Evolutionary conservation across 306 rosid genomes (phyloP), one percentile per base, ranked within the genome.

Genomic region (Dryas drummondii): DNA sequence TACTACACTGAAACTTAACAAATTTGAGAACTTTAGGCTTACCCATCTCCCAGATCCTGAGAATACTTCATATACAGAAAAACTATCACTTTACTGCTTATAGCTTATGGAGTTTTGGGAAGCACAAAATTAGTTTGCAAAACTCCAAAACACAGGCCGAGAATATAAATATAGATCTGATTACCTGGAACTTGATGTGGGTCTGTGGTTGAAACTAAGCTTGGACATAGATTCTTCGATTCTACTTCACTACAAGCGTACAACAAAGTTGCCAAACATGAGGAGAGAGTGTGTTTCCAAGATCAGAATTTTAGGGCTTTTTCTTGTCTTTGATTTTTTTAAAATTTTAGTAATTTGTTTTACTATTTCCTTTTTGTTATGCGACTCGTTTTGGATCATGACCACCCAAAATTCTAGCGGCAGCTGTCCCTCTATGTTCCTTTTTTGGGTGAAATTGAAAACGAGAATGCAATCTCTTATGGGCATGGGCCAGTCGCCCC

Each of bases 241-340:
- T 57, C 17, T 19, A 26, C 44, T 66, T 32, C 49, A 37, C 27
- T 7, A 0, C 27, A 69, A 50, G 15, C 7, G 66, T 4, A 12
- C 41, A 26, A 27, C 41, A 11, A 58, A 7, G 60, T 8, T 55
- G 1, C 3, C 61, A 7, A 56, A 7, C 61, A 42, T 2, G 68
- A 63, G 13, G 12, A 63, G 8, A 63, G 4, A 10, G 50, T 16
- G 10, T 48, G 15, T 4, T 50, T 17, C 63, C 47, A 27, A 80
- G 87, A 86, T 86, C 87, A 83, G 76, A 63, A 65, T 8, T 13
- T 55, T 19, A n/a, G 68, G 66, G 49, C 17, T 78, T 16, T 19
- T 22, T 32, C 2, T 42, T 19, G 27, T 13, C n/a, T 55, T 2
- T 44, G 32, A 4, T 59, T 15, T 4, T 12, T 52, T 52, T 4